phyloP scores from a whole-genome alignment of 768 basidiomycete species.

The Mycena capillaripes region DNA sequence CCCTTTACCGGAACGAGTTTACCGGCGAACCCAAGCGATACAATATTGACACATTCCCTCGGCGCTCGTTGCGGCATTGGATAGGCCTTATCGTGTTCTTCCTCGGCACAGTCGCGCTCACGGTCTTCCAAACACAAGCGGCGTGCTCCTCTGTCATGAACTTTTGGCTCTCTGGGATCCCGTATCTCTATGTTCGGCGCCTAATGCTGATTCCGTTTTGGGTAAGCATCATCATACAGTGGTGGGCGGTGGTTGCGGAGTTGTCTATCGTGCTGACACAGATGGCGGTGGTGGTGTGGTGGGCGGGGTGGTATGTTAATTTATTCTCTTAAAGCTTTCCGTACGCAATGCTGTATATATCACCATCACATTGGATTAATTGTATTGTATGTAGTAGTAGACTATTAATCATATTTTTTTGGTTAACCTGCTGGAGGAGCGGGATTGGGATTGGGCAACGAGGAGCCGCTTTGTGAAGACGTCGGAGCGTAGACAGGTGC shows the following conservation, averaged over 20 bases:
- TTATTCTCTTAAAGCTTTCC: constrained; percentile 46
- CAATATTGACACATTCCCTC: constrained; percentile 68
- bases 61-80: constrained; percentile 79
- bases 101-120: constrained; percentile 60
- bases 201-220: constrained; percentile 73
- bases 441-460: neutral
- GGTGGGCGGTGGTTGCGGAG: constrained; percentile 76
- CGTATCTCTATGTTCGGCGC: constrained; percentile 75
- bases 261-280: constrained; percentile 69
- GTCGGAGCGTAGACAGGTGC: neutral
- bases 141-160: constrained; percentile 68
- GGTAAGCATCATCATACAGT: constrained; percentile 75
- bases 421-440: constrained; percentile 2
- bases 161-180: constrained; percentile 70
- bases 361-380: constrained; percentile 21
- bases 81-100: constrained; percentile 69
- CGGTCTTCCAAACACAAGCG: constrained; percentile 69
- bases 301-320: constrained; percentile 79
- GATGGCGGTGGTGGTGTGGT: constrained; percentile 75
- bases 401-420: constrained; percentile 17
- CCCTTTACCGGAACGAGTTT: constrained; percentile 87
- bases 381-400: constrained; percentile 14
- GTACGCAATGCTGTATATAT: constrained; percentile 24
- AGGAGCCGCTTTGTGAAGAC: neutral
- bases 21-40: constrained; percentile 83